Conservation (phyloP, 768 basidiomycete species). For the Tylopilus felleus region DNA sequence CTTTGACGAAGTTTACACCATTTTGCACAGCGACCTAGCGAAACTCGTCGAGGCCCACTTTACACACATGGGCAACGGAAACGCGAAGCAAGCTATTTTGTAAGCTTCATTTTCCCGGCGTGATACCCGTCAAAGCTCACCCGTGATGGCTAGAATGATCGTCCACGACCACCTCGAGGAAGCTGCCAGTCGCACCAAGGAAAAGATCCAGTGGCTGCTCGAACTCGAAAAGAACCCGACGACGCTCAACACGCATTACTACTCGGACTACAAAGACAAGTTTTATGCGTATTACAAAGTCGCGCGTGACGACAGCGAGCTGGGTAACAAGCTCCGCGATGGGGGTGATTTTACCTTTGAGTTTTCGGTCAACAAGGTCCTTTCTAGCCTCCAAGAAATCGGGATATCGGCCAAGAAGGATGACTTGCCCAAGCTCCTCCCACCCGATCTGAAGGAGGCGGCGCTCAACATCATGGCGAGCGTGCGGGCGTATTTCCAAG, state of each 20-base stretch:
- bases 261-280: slow-evolving; percentile 46
- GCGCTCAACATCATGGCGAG: slow-evolving; percentile 67
- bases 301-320: slow-evolving; percentile 5
- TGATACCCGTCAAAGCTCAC: too few species aligned
- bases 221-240: slow-evolving; percentile 47
- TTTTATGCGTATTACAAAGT: slow-evolving; percentile 50
- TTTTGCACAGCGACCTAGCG: slow-evolving; percentile 39
- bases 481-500: slow-evolving; percentile 73
- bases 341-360: too few species aligned
- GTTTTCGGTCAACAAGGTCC: slow-evolving; percentile 29
- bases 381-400: slow-evolving; percentile 10
- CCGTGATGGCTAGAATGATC: slow-evolving; percentile 37
- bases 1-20: slow-evolving; percentile 37
- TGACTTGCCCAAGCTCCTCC: slow-evolving; percentile 50
- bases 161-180: slow-evolving; percentile 49
- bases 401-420: slow-evolving; percentile 35
- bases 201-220: slow-evolving; percentile 47
- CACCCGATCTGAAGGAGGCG: slow-evolving; percentile 49
- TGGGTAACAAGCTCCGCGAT: slow-evolving; percentile 6
- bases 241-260: slow-evolving; percentile 52
- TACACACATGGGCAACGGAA: slow-evolving; percentile 47
- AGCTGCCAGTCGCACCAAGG: slow-evolving; percentile 38
- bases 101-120: slow-evolving; percentile 21
- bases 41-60: slow-evolving; percentile 50
- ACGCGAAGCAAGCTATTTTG: slow-evolving; percentile 47